Base-by-base conservation (phyloP, 2,329 filamentous ascomycete species). In the Byssochlamys sp. region DNA sequence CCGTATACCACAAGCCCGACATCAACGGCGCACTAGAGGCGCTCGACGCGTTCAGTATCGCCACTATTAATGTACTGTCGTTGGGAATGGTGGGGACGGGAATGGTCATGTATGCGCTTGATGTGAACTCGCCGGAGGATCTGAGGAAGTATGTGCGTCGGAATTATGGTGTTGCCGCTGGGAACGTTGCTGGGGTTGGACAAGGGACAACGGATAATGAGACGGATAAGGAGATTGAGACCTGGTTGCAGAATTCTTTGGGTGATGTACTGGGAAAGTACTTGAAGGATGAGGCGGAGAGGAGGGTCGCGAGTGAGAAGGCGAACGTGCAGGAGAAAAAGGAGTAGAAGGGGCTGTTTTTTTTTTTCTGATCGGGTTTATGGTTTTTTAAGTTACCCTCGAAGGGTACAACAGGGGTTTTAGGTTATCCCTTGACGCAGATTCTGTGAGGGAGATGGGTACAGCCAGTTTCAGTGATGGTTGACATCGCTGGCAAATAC, bases 41-140 rank as follows among this genome's bases (percentile, higher is more conserved):
- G 0, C 75, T 88, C 33, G 88, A 95, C 73, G 92, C 92, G 0
- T 78, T 99, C 25, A 88, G 86, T 53, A 78, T 96, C 35, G 94
- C 92, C 0, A 96, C 91, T 0, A 80, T 96, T 64, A 96, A 96
- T 66, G 89, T 94, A 11, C 67, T 85, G 31, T 88, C 86, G 65
- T 82, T 94, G 54, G 86, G 81, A 0, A 84, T 96, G 71, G 84
- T 95, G 80, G 74, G 81, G 7, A 80, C 83, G 0, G 94, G 92
- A 2, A 90, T 87, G 0, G 72, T 86, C 10, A 78, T 89, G 60
- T 95, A 87, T 80, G 85, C 84, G 0, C 83, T 94, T 59, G 88
- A 96, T 70, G 82, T 97, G 35, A 84, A 84, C 68, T 80, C 78
- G 52, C 55, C 90, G 48, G 82, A 84, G 3, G 88, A 91, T 66